A percentile compares a stretch with the other conserved stretches of the same genome.
Conservation (phyloP, 2,329 filamentous ascomycete species). For the Helicocarpus griseus region DNA sequence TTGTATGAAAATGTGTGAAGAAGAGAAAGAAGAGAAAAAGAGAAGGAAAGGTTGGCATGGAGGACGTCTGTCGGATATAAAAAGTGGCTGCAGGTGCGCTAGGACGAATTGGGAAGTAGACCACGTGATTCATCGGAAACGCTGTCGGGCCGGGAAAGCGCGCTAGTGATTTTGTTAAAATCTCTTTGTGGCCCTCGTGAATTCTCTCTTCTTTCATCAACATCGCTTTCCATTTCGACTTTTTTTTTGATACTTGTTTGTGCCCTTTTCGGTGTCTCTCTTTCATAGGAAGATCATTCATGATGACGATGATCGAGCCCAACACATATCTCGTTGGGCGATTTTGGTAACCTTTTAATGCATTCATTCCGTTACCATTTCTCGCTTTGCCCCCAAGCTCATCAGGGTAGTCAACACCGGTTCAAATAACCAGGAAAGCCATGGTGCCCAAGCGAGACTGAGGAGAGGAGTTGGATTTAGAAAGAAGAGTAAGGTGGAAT, state of each 20-base stretch:
- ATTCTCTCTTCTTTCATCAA: not conserved
- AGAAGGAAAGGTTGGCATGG: not conserved
- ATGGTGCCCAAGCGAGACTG: no score
- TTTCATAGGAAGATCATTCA: not conserved
- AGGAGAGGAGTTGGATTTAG: no score
- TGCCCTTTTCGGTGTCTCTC: no score
- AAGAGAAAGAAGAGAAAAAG: slow-evolving; percentile 17
- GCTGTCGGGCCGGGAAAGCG: not conserved
- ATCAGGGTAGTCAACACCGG: not conserved
- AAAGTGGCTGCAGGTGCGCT: not conserved
- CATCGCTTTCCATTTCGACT: not conserved
- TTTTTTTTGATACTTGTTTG: no score
- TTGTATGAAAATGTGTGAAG: slow-evolving; percentile 32
- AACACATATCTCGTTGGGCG: not conserved
- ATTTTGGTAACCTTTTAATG: not conserved
- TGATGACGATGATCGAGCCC: not conserved
- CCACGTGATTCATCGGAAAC: not conserved
- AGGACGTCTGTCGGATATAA: not conserved
- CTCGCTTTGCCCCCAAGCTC: not conserved
- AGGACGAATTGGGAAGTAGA: not conserved
- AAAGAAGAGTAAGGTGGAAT: no score
- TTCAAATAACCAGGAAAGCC: no score
- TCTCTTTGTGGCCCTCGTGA: not conserved
- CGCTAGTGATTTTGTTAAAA: not conserved
- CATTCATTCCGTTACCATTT: not conserved